Evolutionary conservation across 768 basidiomycete species (phyloP), one percentile per base, ranked within the genome.

Genomic region (Clathrus columnatus): DNA sequence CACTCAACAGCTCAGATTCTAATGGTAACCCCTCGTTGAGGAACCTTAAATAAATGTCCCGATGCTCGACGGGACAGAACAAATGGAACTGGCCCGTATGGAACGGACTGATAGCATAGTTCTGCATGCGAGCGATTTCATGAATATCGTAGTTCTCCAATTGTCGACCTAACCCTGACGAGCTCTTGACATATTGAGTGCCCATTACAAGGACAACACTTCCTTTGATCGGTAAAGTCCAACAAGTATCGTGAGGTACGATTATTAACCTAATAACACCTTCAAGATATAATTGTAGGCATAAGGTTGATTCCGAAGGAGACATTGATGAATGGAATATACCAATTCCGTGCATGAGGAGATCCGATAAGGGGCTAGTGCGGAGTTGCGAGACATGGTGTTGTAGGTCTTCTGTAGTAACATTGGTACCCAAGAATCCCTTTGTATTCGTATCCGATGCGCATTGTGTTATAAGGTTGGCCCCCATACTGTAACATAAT

Each of bases 41-140:
- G 73, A 95, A 92, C 23, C 86, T 83, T 44, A 78, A 78, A 65
- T 91, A 84, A 14, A 85, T 84, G 59, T 91, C 88, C 58, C 82
- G 80, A 48, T 84, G 81, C 66, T 96, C 94, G 5, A 82, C 75
- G 61, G 92, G 94, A 68, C 95, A 97, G 65, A 99, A 88, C 46
- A 98, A 70, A 63, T 86, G 75, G 71, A 95, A 93, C 0, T 72
- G 61, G 8, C 73, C 75, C 1, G 74, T 62, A 23, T 65, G 64
- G 50, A 69, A 70, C 60, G 83, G 81, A 53, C 77, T 78, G 11
- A 91, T 78, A 3, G 93, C 93, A 28, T 82, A 80, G 53, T 89
- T 82, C 68, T 98, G 94, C 94, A 99, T 98, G 56, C 82, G 83
- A 50, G 88, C 82, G 30, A 99, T 69, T 61, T 98, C 93, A 18